A percentile compares a stretch with the other conserved stretches of the same genome.
phyloP scores from a whole-genome alignment of 305 asterid species.

The Fraxinus greggii region DNA sequence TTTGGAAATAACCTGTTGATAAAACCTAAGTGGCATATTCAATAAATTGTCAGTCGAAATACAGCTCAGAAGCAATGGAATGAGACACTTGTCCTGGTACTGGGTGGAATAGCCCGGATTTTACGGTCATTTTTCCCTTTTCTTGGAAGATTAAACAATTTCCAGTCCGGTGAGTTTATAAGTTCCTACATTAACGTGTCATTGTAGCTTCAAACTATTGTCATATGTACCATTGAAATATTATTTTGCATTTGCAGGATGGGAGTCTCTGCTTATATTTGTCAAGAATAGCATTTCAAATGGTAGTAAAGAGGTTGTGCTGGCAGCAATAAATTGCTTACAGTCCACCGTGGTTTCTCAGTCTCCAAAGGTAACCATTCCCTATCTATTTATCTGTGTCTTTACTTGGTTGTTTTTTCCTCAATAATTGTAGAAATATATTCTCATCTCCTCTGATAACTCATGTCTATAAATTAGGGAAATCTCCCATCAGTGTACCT shows the following conservation, averaged over 20 bases:
- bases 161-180: conserved; percentile 61
- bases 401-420: conserved; percentile 11
- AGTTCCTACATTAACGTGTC: background rate
- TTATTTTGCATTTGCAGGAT: conserved; percentile 53
- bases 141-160: conserved; percentile 66
- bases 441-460: conserved; percentile 21
- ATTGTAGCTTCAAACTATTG: background rate
- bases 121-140: conserved; percentile 83
- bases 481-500: conserved; percentile 70
- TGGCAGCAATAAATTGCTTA: conserved; percentile 91
- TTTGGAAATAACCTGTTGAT: conserved; percentile 19
- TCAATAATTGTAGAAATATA: conserved; percentile 17
- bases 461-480: conserved; percentile 55
- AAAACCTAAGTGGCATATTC: conserved; percentile 14
- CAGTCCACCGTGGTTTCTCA: conserved; percentile 87
- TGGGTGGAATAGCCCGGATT: conserved; percentile 91
- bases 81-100: conserved; percentile 95
- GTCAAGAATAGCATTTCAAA: conserved; percentile 78
- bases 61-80: conserved; percentile 99
- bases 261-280: conserved; percentile 82
- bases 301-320: conserved; percentile 93
- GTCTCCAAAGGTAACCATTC: conserved; percentile 73
- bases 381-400: conserved; percentile 17
- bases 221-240: conserved; percentile 4
- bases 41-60: conserved; percentile 71